A percentile compares a stretch with the other conserved stretches of the same genome.
phyloP scores from a whole-genome alignment of 495 filamentous ascomycete species.

The Aspergillus hancockii region DNA sequence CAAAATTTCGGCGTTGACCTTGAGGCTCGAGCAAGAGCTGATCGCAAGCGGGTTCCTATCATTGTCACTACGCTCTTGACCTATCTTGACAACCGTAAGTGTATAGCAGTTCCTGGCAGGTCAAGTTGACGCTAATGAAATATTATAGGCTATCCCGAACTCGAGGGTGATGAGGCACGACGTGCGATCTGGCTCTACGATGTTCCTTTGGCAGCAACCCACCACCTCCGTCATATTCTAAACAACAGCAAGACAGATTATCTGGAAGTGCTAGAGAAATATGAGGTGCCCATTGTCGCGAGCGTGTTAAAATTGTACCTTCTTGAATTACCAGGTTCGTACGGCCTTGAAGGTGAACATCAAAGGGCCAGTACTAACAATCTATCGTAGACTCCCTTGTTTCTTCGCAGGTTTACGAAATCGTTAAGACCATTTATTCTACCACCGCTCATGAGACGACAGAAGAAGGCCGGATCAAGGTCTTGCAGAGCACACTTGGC shows the following conservation, averaged over 20 bases:
- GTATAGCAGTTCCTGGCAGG: not conserved
- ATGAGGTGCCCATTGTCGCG: slow-evolving; percentile 90
- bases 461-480: slow-evolving; percentile 77
- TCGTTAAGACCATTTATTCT: slow-evolving; percentile 93
- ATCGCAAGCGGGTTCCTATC: slow-evolving; percentile 91
- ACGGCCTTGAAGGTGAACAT: not conserved
- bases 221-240: slow-evolving; percentile 75
- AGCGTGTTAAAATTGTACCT: slow-evolving; percentile 94
- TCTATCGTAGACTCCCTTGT: slow-evolving; percentile 78
- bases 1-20: slow-evolving; percentile 98
- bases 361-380: slow-evolving; percentile 5
- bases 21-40: slow-evolving; percentile 87
- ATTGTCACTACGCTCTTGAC: slow-evolving; percentile 91
- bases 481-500: slow-evolving; percentile 92
- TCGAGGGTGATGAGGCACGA: slow-evolving; percentile 94
- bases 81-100: slow-evolving; percentile 83
- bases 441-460: slow-evolving; percentile 70
- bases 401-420: slow-evolving; percentile 97
- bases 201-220: slow-evolving; percentile 81
- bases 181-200: slow-evolving; percentile 93
- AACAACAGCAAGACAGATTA: slow-evolving; percentile 88
- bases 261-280: slow-evolving; percentile 74
- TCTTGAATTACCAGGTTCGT: slow-evolving; percentile 87
- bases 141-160: slow-evolving; percentile 78
- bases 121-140: slow-evolving; percentile 16